Evolutionary conservation across 768 basidiomycete genomes (phyloP), one percentile per base, ranked within the genome.

Genomic region (Multifurca ochricompacta): DNA sequence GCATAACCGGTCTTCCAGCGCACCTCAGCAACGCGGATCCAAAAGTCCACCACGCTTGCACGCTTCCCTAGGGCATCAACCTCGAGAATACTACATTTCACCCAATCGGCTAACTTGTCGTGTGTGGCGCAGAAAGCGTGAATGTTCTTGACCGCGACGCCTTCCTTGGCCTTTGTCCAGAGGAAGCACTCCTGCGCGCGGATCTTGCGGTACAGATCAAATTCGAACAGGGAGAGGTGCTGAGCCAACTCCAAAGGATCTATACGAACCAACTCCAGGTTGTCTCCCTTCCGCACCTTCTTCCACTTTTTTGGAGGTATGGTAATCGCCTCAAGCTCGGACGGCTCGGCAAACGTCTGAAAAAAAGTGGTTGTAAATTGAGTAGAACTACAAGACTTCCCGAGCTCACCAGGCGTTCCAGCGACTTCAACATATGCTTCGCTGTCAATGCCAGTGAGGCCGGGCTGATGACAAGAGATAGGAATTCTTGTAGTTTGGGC

Each of bases 21-120:
- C 60, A 86, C 87, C 77, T 89, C 85, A 7, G 87, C 84, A 18
- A 87, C 82, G 63, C 78, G 82, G 59, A 88, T 82, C 86, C 86
- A 89, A 63, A 82, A 78, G 54, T 86, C 83, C 34, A 86, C 69
- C 14, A 74, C 76, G 51, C 81, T 75, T 7, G 81, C 76, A 40
- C 84, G 71, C 62, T 74, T 79, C 13, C 72, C 73, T 52, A 81
- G 66, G 4, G 69, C 69, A 7, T 81, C 77, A 45, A 73, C 70
- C 46, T 67, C 74, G 34, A 89, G 65, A 36, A 87, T 74, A 62
- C 79, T 85, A 32, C 67, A 67, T 63, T 81, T 83, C 18, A 88
- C 83, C 85, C 85, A 89, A 13, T 73, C 67, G 30, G 75, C 76
- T 30, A 89, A 67, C 61, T 77, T 77, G 61, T 86, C 83, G 64